Evolutionary conservation across 1,139 yeast genomes (phyloP), one percentile per base, ranked within the genome.

Genomic region (Yamadazyma epiphylla): DNA sequence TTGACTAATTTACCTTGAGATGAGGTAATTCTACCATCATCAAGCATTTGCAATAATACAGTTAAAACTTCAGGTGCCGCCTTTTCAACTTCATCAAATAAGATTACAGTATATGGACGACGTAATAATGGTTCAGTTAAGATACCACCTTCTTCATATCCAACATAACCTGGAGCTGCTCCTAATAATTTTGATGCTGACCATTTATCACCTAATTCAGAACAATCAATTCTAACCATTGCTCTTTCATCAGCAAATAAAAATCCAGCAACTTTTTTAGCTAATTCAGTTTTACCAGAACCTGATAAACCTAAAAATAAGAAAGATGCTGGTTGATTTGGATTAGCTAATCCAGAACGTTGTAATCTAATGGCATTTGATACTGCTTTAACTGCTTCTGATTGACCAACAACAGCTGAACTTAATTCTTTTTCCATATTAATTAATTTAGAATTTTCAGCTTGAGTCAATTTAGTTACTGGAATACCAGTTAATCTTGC

Each of bases 51-150:
- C 47, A 91, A 70, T 49, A 91, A 70, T 13, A 91, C 80, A 4
- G 96, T 94, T 56, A 91, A 71, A 2, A 94, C 98, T 57, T 91
- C 97, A 2, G 98, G 98, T 3, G 96, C 95, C n/a, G 98, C 99
- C 62, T 91, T 91, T 54, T 91, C 98, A 35, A 91, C 95, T 62
- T 91, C 98, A 63, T 91, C 98, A 51, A 91, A 91, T 42, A 91
- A 69, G 19, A 91, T 75, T 16, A 94, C 98, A 4, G 97, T 85
- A 65, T 91, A 94, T 32, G 99, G 98, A 41, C 84, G 80, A 54
- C 96, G 77, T 38, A 87, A 73, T 39, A 91, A 70, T 38, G 94
- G 95, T 51, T 91, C 95, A 3, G 98, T 91, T 45, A 91, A 72
- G 46, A 89, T 77, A 46, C 98, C 98, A 56, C 98, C 97, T 58